phyloP scores from a whole-genome alignment of 495 filamentous ascomycete genomes.

The Xanthoparmelia taractica region DNA sequence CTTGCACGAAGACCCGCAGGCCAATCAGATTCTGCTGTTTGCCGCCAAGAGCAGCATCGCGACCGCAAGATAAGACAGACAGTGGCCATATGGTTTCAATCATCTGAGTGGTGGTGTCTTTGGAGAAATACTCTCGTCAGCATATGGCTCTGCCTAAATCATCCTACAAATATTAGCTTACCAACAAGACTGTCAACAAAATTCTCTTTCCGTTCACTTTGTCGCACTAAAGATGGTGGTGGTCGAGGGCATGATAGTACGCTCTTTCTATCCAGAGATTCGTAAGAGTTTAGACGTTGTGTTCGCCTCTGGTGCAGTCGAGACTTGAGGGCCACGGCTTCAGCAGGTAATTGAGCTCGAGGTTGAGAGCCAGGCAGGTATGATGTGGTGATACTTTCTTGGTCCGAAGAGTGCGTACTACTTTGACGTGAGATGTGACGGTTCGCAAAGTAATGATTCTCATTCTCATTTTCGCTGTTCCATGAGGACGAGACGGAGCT shows the following conservation, averaged over 20 bases:
- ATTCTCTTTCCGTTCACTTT: conserved; percentile 86
- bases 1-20: conserved; percentile 91
- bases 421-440: conserved; percentile 8
- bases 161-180: conserved; percentile 49
- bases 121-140: conserved; percentile 28
- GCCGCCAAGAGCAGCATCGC: conserved; percentile 39
- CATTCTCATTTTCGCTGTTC: conserved; percentile 40
- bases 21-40: conserved; percentile 65
- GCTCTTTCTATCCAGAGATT: conserved; percentile 35
- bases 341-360: conserved; percentile 26
- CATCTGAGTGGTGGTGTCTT: conserved; percentile 96
- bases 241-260: conserved; percentile 50
- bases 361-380: background rate
- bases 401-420: conserved; percentile 6
- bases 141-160: conserved; percentile 24
- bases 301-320: conserved; percentile 80
- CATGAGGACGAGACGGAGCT: conserved; percentile 45
- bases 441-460: conserved; percentile 20
- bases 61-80: conserved; percentile 42
- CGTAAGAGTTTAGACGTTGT: conserved; percentile 36
- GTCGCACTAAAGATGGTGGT: conserved; percentile 77
- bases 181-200: conserved; percentile 98
- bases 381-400: conserved; percentile 11
- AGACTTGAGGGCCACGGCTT: conserved; percentile 54
- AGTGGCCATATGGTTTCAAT: conserved; percentile 96